Evolutionary conservation across 1,284 basidiomycete genomes (phyloP).

Genomic region (Sanguinoderma infundibulare): DNA sequence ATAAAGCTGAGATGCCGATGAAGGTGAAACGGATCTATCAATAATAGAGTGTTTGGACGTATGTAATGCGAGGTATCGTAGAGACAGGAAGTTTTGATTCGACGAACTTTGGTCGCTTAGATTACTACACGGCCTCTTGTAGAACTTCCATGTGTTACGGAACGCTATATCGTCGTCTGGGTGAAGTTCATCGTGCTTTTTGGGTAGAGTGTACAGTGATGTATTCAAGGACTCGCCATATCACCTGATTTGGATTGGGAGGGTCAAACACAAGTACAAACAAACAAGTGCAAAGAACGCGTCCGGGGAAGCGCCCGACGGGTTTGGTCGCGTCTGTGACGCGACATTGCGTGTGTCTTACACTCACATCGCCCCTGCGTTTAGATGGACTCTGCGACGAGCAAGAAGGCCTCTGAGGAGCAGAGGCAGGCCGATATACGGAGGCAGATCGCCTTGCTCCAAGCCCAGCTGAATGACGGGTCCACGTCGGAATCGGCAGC

Average conservation of each 20-base stretch:
- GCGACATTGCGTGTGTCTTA: not conserved
- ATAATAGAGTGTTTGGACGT: too few relatives aligned
- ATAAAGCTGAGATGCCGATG: not conserved
- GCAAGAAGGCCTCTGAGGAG: slow-evolving; percentile 14
- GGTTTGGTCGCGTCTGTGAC: not conserved
- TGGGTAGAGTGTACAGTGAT: too few relatives aligned
- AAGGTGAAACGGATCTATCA: not conserved
- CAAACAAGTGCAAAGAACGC: slow-evolving; percentile 2
- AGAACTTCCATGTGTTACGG: too few relatives aligned
- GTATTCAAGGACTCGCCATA: too few relatives aligned
- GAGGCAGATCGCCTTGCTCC: slow-evolving; percentile 45
- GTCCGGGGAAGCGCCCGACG: not conserved
- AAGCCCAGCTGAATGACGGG: slow-evolving; percentile 45
- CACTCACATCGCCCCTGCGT: not conserved
- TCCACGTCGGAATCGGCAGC: slow-evolving; percentile 13
- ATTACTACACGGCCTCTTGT: too few relatives aligned
- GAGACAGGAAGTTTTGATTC: too few relatives aligned
- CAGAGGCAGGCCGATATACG: slow-evolving; percentile 42
- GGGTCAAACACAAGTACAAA: not conserved
- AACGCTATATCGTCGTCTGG: too few relatives aligned
- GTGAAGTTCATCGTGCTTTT: too few relatives aligned
- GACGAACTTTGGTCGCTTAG: too few relatives aligned
- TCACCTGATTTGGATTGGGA: not conserved
- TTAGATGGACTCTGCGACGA: slow-evolving; percentile 19
- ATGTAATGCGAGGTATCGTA: too few relatives aligned